Conservation (phyloP, 1,284 basidiomycete species). For the Ceratobasidium sp. region DNA sequence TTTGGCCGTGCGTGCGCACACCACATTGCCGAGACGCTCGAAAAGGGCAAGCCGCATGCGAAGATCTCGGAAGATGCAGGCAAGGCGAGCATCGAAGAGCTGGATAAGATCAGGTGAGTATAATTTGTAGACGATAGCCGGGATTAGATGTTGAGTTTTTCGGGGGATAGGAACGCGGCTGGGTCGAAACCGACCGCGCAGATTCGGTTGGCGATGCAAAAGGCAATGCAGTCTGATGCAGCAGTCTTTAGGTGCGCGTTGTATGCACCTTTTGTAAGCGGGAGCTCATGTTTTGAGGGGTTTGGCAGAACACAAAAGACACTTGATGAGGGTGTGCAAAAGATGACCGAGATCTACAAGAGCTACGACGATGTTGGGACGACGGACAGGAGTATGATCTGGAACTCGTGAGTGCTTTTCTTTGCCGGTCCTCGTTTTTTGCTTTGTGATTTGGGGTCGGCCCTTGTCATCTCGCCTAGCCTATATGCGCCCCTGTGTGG, state of each 20-base stretch:
- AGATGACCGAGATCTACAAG: slow-evolving; percentile 88
- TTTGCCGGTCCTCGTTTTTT: slow-evolving; percentile 1
- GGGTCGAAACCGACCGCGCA: slow-evolving; percentile 90
- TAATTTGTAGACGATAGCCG: not conserved
- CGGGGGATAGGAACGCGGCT: slow-evolving; percentile 73
- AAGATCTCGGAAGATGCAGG: slow-evolving; percentile 90
- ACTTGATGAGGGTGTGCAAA: slow-evolving; percentile 92
- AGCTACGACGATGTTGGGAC: slow-evolving; percentile 92
- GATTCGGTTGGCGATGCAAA: slow-evolving; percentile 96
- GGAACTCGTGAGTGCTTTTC: slow-evolving; percentile 85
- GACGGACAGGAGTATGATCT: slow-evolving; percentile 99
- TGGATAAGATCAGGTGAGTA: slow-evolving; percentile 87
- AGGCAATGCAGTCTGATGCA: slow-evolving; percentile 96
- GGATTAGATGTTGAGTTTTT: slow-evolving; percentile 2
- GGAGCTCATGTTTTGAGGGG: slow-evolving; percentile 32
- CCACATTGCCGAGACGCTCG: slow-evolving; percentile 94
- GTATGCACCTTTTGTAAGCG: slow-evolving; percentile 4
- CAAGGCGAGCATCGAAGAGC: slow-evolving; percentile 85
- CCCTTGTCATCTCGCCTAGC: not conserved
- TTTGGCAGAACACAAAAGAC: slow-evolving; percentile 85
- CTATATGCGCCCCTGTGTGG: not conserved
- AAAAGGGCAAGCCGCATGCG: slow-evolving; percentile 93
- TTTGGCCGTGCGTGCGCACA: slow-evolving; percentile 99
- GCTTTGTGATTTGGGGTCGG: not conserved
- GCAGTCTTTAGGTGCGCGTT: slow-evolving; percentile 84